Conservation (phyloP, 495 filamentous ascomycete genomes). For the Podospora anserina region DNA sequence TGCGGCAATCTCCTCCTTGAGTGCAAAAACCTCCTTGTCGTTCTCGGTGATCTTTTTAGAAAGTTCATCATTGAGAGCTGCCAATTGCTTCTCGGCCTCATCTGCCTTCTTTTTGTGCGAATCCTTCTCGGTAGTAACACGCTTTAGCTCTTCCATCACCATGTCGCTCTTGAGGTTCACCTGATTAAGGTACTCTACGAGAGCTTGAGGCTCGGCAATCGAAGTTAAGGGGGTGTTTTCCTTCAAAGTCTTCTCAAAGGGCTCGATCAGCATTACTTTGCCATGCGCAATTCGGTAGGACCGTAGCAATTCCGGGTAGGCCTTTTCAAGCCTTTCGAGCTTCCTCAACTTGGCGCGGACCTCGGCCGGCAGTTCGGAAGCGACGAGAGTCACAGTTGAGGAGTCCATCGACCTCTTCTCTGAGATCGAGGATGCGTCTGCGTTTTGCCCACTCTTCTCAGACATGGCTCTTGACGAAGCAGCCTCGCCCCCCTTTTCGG, state of each 20-base stretch:
- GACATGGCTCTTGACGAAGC: not conserved
- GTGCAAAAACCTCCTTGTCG: constrained; percentile 25
- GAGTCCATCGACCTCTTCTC: constrained; percentile 18
- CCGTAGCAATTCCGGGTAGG: constrained; percentile 83
- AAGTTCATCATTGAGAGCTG: constrained; percentile 49
- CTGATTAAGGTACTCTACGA: constrained; percentile 93
- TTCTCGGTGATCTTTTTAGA: constrained; percentile 33
- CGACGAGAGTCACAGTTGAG: constrained; percentile 18
- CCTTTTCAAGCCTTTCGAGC: constrained; percentile 80
- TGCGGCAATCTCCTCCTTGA: constrained; percentile 7
- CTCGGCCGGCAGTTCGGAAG: constrained; percentile 68
- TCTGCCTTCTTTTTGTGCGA: constrained; percentile 71
- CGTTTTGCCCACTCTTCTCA: constrained; percentile 13
- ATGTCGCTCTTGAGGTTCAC: constrained; percentile 81
- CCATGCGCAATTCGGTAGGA: constrained; percentile 90
- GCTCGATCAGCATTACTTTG: constrained; percentile 78
- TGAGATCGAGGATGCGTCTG: not conserved
- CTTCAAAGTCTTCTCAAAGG: constrained; percentile 83
- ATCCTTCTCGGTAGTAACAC: constrained; percentile 78
- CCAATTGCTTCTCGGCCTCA: constrained; percentile 62
- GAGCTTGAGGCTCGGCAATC: constrained; percentile 76
- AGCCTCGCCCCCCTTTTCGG: constrained; percentile 6
- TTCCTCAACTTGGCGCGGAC: constrained; percentile 67
- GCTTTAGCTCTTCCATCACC: constrained; percentile 88
- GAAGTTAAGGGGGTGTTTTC: constrained; percentile 89